Conservation (phyloP, 1,139 yeast genomes). For the Zygosaccharomyces sapae region DNA sequence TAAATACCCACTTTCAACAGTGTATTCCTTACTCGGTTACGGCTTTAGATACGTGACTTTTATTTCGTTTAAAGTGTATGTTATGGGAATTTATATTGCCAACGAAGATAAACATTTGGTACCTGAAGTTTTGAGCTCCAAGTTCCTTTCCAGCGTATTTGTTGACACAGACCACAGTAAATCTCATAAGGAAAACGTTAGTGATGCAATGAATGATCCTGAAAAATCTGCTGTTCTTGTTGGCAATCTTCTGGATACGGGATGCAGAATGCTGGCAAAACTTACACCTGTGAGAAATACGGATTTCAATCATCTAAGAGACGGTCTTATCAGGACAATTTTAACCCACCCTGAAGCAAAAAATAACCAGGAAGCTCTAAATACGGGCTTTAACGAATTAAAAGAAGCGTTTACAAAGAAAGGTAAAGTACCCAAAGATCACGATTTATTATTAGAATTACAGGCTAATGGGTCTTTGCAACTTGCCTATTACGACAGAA, state of each 20-base stretch:
- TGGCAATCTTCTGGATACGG: constrained; percentile 52
- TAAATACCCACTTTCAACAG: constrained; percentile 19
- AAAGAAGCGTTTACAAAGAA: constrained; percentile 48
- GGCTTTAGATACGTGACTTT: constrained; percentile 85
- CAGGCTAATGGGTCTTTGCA: constrained; percentile 44
- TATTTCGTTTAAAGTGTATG: constrained; percentile 78
- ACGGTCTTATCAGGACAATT: constrained; percentile 76
- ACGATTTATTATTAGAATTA: constrained; percentile 50
- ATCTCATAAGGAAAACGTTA: constrained; percentile 47
- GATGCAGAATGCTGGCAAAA: constrained; percentile 62
- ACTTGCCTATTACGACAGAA: constrained; percentile 42
- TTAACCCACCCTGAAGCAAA: constrained; percentile 37
- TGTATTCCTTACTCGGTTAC: constrained; percentile 59
- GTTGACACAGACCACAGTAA: constrained; percentile 34
- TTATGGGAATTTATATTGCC: constrained; percentile 74
- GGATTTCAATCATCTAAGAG: constrained; percentile 81
- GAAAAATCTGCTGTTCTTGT: constrained; percentile 52
- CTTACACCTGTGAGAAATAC: constrained; percentile 86
- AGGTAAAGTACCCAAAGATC: constrained; percentile 64
- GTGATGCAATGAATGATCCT: constrained; percentile 55
- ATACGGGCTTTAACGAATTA: constrained; percentile 53
- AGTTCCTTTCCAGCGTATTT: constrained; percentile 37
- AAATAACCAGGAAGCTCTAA: constrained; percentile 38
- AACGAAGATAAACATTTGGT: constrained; percentile 50
- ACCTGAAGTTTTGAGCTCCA: constrained; percentile 44